Evolutionary conservation across 73 alveolate genomes (phyloP).

Genomic region (Tetrahymena malaccensis): DNA sequence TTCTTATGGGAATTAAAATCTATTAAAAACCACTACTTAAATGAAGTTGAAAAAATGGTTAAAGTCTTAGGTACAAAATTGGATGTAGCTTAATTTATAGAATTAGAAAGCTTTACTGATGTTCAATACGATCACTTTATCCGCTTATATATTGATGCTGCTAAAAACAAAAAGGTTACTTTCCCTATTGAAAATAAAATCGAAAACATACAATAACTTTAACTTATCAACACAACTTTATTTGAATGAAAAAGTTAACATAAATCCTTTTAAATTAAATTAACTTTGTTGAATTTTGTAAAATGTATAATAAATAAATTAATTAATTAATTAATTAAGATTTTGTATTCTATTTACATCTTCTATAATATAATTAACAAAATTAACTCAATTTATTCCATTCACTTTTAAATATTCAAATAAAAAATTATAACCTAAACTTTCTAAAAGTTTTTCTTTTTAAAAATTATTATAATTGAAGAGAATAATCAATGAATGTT

Average conservation of each 20-base stretch:
- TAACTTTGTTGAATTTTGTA: no score
- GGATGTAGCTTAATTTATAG: not conserved
- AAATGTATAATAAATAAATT: not conserved
- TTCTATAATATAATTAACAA: no score
- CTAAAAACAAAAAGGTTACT: not conserved
- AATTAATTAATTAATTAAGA: not conserved
- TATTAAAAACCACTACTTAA: not conserved
- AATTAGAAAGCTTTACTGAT: not conserved
- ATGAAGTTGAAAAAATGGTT: not conserved
- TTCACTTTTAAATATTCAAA: no score
- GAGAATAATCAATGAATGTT: no score
- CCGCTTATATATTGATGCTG: not conserved
- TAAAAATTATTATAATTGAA: no score
- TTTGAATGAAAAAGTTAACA: not conserved
- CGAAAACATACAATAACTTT: not conserved
- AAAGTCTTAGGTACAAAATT: not conserved
- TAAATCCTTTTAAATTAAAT: no score
- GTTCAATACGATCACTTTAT: not conserved
- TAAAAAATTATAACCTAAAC: no score
- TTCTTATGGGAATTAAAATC: not conserved
- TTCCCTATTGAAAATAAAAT: not conserved
- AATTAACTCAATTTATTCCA: no score
- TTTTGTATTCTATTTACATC: no score
- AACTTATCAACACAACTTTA: not conserved
- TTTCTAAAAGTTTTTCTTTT: no score